A percentile compares a stretch with the other conserved stretches of the same genome.
These are phyloP conservation scores for Scutellospora calospora DNA, from an alignment of 371 early-diverging fungal species.

Conservation along the genomic window DNA sequence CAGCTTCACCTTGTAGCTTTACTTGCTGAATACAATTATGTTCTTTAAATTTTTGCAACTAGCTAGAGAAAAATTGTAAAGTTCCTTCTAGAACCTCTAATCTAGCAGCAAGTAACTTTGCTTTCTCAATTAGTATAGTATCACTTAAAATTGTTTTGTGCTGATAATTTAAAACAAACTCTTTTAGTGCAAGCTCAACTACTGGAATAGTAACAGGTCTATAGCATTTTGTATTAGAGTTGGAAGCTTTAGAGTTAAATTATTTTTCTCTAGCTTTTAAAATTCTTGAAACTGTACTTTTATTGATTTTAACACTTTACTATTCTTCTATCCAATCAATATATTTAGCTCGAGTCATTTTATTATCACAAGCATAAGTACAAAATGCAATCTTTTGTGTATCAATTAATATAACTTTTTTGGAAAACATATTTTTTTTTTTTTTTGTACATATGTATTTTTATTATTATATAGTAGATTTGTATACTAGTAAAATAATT, in stretches of 20 bases:
- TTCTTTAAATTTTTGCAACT: constrained; percentile 23
- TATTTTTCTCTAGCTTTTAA: not conserved
- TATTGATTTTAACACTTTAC: not conserved
- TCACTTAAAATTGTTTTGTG: constrained; percentile 34
- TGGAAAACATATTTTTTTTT: not conserved
- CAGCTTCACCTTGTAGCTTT: constrained; percentile 15
- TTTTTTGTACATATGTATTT: too few relatives aligned
- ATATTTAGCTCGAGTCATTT: not conserved
- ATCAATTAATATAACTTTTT: constrained; percentile 1
- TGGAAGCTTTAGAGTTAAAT: not conserved
- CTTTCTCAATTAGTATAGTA: constrained; percentile 35
- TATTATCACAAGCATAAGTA: not conserved
- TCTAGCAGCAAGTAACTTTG: constrained; percentile 25
- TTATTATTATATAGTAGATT: too few relatives aligned
- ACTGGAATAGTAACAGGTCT: not conserved
- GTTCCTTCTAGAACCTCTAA: constrained; percentile 19
- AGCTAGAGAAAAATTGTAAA: constrained; percentile 28
- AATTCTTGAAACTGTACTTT: not conserved
- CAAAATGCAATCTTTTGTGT: not conserved
- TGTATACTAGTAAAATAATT: too few relatives aligned
- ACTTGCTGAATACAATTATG: not conserved
- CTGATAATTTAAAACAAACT: constrained; percentile 18
- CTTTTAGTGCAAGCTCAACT: not conserved
- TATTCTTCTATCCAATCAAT: not conserved
- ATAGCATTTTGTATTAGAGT: not conserved